Conservation (phyloP, 495 filamentous ascomycete genomes). For the Annulohypoxylon nitens region DNA sequence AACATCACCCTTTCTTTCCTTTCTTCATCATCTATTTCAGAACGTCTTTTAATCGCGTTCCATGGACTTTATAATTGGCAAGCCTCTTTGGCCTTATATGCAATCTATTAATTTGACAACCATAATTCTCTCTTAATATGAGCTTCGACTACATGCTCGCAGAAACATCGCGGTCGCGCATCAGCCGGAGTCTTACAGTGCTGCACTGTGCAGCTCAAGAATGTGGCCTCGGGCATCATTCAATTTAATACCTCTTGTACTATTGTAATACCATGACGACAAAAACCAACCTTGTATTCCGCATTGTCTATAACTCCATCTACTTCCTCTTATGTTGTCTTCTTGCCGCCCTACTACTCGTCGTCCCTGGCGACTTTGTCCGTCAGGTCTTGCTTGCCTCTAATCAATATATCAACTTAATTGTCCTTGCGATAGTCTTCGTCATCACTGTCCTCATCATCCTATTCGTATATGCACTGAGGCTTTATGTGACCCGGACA, state of each 20-base stretch:
- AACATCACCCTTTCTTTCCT: conserved; percentile 32
- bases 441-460: conserved; percentile 78
- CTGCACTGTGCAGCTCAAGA: conserved; percentile 26
- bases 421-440: conserved; percentile 84
- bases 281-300: conserved; percentile 65
- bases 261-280: conserved; percentile 48
- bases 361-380: conserved; percentile 87
- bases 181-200: conserved; percentile 36
- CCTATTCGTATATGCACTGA: conserved; percentile 80
- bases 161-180: conserved; percentile 32
- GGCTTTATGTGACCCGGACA: conserved; percentile 89
- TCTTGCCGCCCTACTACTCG: conserved; percentile 76
- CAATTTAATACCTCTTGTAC: conserved; percentile 20
- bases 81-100: conserved; percentile 1
- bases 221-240: conserved; percentile 20
- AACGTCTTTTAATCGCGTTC: conserved; percentile 4
- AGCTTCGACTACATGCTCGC: conserved; percentile 28
- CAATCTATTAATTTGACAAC: conserved; percentile 17
- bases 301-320: conserved; percentile 83
- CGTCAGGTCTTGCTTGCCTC: conserved; percentile 75
- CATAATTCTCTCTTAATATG: conserved; percentile 42
- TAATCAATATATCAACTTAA: conserved; percentile 79
- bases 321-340: conserved; percentile 84
- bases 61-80: conserved; percentile 25
- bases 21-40: conserved; percentile 19